Base-by-base conservation (phyloP, 495 filamentous ascomycete species). In the Xylaria nigripes region DNA sequence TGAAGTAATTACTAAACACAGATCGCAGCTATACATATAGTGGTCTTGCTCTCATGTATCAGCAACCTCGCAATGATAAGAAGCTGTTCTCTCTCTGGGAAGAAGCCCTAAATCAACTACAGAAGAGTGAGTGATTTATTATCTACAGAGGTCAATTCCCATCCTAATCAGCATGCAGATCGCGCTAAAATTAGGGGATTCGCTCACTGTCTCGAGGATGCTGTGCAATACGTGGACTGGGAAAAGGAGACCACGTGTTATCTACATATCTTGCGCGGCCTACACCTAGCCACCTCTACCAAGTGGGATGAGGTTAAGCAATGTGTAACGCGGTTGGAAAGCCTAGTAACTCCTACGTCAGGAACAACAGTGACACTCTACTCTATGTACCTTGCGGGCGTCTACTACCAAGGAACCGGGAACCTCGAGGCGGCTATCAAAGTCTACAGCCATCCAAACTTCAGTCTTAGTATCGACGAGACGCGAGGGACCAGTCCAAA, bases 401-500 rank as follows among this genome's bases (percentile, higher is more conserved):
- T 86, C 25, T 85, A 90, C 59, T 71, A 81, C 40, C 94, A 99
- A 67, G 89, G 86, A 24, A 85, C 77, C 3, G 90, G 90, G 19
- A 73, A 87, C 41, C 72, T 92, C 9, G 72, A 77, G 18, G 61
- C 69, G 0, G 92, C 93, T 3, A 71, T 89, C 24, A 60, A 69
- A 12, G 75, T 85, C 16, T 96, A 84, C 72, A 74, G 81, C 61
- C 78, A 82, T 38, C 65, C 72, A 9, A 64, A 72, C 32, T 80
- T 95, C 53, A 65, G 63, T 6, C 74, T 85, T 16, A 65, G 73
- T 25, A 63, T 61, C 16, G 69, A 59, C 50, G 77, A 62, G 54
- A 68, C 61, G 41, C 70, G 59, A 21, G 64, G 62, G 24, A 51
- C 50, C 21, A 55, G 57, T 34, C 50, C 51, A n/a, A 71, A 79